Evolutionary conservation across 140 eudicot genomes (phyloP), one percentile per base, ranked within the genome.

Genomic region (Ambrosia hybrid): DNA sequence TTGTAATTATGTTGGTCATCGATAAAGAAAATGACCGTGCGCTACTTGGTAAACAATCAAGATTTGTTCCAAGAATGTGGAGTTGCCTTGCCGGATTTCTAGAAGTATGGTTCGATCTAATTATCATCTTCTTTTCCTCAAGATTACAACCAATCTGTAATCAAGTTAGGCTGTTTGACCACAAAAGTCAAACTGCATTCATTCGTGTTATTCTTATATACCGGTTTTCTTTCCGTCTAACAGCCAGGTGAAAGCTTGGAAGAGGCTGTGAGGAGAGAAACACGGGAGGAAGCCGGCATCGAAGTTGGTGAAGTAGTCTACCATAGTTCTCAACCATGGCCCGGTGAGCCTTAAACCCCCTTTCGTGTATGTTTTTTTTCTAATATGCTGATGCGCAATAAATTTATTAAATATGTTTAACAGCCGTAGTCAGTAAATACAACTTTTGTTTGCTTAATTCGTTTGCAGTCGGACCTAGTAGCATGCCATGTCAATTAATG

Each of bases 241-340:
- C 78, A 92, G 96, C 96, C 98, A 80, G 96, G 98, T 63, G 98
- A 92, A 85, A 85, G 89, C 83, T 84, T 92, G 76, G 98, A 92
- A 80, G 98, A 92, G 79, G 98, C 98, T 2, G 96, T 92, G 76
- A 92, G 92, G 76, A 86, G 98, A 79, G 98, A 92, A 82, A 92
- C 98, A 48, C 87, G 85, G 91, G 48, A 43, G 48, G 48, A 43
- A 43, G 9, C 48, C 48, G 48, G 48, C 48, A 43, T 43, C 48
- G 48, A 43, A 43, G 48, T 43, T 43, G 48, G 48, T 43, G 48
- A 43, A 43, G 48, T 43, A 63, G 75, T 85, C 74, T 92, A 89
- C 74, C 96, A 89, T 78, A 87, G 96, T 68, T 92, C 98, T 76
- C 98, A 89, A 82, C 98, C 96, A 48, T 92, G 96, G 96, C 98